Base-by-base conservation (phyloP, 163 green algal genomes). In the Smithsoniella earleae region DNA sequence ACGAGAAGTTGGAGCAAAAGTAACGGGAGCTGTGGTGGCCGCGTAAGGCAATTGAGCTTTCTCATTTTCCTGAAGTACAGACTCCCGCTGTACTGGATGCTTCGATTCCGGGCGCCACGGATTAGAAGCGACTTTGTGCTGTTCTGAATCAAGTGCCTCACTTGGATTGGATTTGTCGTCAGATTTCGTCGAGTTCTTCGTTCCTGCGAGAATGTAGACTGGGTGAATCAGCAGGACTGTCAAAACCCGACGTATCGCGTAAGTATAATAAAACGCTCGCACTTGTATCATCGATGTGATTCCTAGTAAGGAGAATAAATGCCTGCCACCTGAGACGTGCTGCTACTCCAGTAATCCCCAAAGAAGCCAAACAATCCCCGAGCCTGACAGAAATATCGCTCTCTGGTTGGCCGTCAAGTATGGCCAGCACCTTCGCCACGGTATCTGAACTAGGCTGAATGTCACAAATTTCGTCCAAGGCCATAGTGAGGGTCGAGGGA, bases 311-410 rank as follows among this genome's bases (percentile, higher is more conserved):
- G 20, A 20, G 33, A 36, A 64, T 13, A 64, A 43, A 34, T 1
- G 58, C 58, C 34, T 69, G 30, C 58, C 58, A 69, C 18, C 58
- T 5, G 16, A 69, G 58, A 30, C 27, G n/a, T 13, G 10, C 58
- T 22, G 58, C 58, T 69, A 69, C 8, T 69, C 58, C 25, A 34
- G 31, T 1, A 43, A 69, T 34, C 58, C 58, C 58, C 58, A 69
- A 16, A 69, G 58, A 33, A 69, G 58, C 58, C 58, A 69, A 31
- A 69, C 43, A 31, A 40, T 16, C 27, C 34, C 34, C 22, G 58
- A 69, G n/a, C 22, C 16, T 1, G 34, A 34, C 8, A 5, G 43
- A 31, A 69, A 69, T 8, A 34, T 38, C 10, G 31, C 34, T 30
- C 58, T 30, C 58, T 69, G 58, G 6, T 43, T n/a, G 16, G 31